Evolutionary conservation across 805 yeast species (phyloP).

Genomic region (Pichia californica): DNA sequence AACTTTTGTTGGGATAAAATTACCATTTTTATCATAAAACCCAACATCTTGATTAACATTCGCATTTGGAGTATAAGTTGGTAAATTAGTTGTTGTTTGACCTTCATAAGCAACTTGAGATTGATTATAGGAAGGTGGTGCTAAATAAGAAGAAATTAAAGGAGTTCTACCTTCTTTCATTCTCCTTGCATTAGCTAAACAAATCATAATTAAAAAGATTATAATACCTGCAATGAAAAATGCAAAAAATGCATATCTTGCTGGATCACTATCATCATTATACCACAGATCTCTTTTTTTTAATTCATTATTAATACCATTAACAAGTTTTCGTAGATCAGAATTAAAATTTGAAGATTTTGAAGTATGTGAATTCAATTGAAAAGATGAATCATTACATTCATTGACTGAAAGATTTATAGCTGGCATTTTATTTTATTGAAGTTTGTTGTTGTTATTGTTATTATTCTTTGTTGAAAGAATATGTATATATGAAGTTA

Average conservation of each 20-base stretch:
- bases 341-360: not conserved
- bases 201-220: constrained; percentile 42
- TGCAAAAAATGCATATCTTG: constrained; percentile 63
- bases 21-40: constrained; percentile 61
- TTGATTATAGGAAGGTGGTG: constrained; percentile 69
- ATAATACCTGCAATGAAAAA: constrained; percentile 46
- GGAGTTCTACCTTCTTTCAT: constrained; percentile 49
- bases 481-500: too few species aligned
- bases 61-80: constrained; percentile 60
- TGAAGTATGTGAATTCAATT: too few species aligned
- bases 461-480: too few species aligned
- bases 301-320: not conserved
- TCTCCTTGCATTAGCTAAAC: constrained; percentile 51
- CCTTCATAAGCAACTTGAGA: constrained; percentile 48
- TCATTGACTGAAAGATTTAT: too few species aligned
- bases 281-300: constrained; percentile 15
- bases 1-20: constrained; percentile 28
- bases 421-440: too few species aligned
- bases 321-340: not conserved
- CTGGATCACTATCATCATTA: constrained; percentile 18
- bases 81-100: constrained; percentile 34
- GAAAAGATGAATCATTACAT: too few species aligned
- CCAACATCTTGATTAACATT: constrained; percentile 70
- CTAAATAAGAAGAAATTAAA: constrained; percentile 45
- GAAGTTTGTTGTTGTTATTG: too few species aligned